phyloP scores from a whole-genome alignment of 2,329 filamentous ascomycete genomes.

The Pseudocercospora pini-densiflorae region DNA sequence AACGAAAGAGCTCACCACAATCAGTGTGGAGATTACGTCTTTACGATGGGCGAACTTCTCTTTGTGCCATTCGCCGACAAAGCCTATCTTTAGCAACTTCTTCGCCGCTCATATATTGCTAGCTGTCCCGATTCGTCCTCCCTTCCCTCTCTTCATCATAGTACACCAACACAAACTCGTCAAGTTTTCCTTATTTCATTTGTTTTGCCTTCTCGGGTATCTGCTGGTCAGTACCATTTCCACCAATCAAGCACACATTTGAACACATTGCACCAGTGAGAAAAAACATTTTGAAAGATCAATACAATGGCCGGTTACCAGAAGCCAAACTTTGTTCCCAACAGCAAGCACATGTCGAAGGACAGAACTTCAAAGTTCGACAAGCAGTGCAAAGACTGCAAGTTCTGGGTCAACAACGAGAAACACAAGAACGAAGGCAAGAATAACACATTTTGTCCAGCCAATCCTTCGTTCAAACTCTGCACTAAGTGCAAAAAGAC shows the following conservation, averaged over 20 bases:
- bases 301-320: not conserved
- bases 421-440: not conserved
- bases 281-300: not conserved
- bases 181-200: conserved; percentile 14
- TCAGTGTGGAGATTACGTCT: conserved; percentile 1
- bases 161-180: conserved; percentile 6
- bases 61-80: conserved; percentile 11
- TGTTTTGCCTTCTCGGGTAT: conserved; percentile 13
- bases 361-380: not conserved
- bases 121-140: not conserved
- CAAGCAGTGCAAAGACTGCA: not conserved
- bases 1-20: not conserved
- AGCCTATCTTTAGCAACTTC: conserved; percentile 14
- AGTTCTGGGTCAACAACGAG: not conserved
- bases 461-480: not conserved
- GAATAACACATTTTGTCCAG: not conserved
- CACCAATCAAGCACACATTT: conserved; percentile 1
- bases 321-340: not conserved
- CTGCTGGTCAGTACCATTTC: conserved; percentile 19
- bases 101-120: not conserved
- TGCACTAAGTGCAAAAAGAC: not conserved
- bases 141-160: conserved; percentile 7
- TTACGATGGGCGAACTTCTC: not conserved
- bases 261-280: not conserved
- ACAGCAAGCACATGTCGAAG: not conserved